Percentiles rank a stretch among this genome's conserved stretches.
These are phyloP conservation scores for Colletotrichum australisinense DNA, from an alignment of 2,329 filamentous ascomycete genomes.

Conservation along the genomic window DNA sequence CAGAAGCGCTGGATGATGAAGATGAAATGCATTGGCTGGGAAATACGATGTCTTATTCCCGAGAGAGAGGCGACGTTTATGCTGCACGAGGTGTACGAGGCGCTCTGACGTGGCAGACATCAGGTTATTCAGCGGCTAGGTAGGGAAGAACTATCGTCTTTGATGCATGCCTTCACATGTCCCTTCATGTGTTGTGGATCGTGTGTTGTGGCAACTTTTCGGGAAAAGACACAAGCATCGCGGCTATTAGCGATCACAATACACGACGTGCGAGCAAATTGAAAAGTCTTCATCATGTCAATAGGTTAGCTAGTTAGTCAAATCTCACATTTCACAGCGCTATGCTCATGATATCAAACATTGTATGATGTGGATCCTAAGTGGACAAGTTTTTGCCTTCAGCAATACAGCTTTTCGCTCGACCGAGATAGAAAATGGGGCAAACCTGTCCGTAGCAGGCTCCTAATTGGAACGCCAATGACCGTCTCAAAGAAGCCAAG, in stretches of 20 bases:
- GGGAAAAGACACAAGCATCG: neutral
- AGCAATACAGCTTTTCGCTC: neutral
- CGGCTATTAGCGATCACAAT: neutral
- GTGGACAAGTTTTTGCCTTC: neutral
- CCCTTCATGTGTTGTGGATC: neutral
- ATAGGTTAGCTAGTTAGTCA: neutral
- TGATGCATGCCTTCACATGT: neutral
- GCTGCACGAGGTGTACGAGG: neutral
- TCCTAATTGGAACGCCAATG: neutral
- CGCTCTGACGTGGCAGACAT: constrained; percentile 9
- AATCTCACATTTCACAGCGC: neutral
- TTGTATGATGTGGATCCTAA: neutral
- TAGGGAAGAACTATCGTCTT: neutral
- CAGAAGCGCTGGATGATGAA: neutral
- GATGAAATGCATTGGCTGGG: neutral
- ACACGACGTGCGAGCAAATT: neutral
- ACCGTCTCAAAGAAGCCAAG: neutral
- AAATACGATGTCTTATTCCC: neutral
- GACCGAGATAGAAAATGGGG: neutral
- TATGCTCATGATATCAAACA: neutral
- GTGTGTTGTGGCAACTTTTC: neutral
- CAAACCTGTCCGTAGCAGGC: neutral
- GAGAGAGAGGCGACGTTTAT: neutral
- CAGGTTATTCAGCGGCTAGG: neutral
- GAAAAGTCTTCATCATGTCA: neutral